Percentiles rank a stretch among this genome's conserved stretches.
Evolutionary conservation across 768 basidiomycete species (phyloP).

Genomic region (Leccinum broughii): DNA sequence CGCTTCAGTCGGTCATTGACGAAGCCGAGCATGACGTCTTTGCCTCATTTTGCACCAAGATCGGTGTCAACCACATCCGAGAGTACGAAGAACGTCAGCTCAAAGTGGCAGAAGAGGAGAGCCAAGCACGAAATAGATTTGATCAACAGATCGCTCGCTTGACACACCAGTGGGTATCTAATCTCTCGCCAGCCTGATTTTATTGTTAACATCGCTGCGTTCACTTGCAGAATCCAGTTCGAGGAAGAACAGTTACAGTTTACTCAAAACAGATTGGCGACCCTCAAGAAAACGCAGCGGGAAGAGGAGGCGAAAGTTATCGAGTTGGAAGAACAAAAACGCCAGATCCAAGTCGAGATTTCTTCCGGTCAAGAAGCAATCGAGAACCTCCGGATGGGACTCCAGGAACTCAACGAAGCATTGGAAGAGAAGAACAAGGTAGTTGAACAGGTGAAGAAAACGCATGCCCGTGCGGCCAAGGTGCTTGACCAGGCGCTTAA

Average conservation of each 20-base stretch:
- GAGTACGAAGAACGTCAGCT: too few relatives aligned
- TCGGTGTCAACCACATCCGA: too few relatives aligned
- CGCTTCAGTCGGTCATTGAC: too few relatives aligned
- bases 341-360: constrained; percentile 59
- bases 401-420: constrained; percentile 57
- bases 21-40: too few relatives aligned
- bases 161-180: too few relatives aligned
- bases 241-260: constrained; percentile 72
- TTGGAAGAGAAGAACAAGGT: constrained; percentile 72
- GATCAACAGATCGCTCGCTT: too few relatives aligned
- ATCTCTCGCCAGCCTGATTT: too few relatives aligned
- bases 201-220: too few relatives aligned
- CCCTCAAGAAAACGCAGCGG: constrained; percentile 50
- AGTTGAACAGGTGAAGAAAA: constrained; percentile 76
- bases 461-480: constrained; percentile 67
- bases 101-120: too few relatives aligned
- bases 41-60: too few relatives aligned
- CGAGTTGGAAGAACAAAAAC: constrained; percentile 56
- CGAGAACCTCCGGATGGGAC: constrained; percentile 56
- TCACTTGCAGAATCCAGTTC: constrained; percentile 63
- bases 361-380: constrained; percentile 55
- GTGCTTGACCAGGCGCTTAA: constrained; percentile 85
- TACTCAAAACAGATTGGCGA: constrained; percentile 60
- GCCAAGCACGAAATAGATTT: too few relatives aligned
- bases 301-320: constrained; percentile 55